Conservation (phyloP, 768 basidiomycete species). For the Russula virescens region DNA sequence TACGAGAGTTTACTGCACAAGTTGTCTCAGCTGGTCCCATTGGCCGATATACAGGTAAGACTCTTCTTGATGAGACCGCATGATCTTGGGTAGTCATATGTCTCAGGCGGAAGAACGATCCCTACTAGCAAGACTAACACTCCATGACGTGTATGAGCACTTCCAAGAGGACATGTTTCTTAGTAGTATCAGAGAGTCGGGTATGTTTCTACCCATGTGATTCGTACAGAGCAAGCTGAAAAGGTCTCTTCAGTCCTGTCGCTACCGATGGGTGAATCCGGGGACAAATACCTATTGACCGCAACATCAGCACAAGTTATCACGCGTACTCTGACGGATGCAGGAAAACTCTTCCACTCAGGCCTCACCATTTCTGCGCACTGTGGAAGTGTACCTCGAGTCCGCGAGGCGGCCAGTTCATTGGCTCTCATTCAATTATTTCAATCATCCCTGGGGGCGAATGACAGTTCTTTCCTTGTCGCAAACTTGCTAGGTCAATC, state of each 20-base stretch:
- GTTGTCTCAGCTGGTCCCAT: slow-evolving; percentile 50
- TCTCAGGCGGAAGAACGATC: slow-evolving; percentile 67
- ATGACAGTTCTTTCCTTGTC: slow-evolving; percentile 47
- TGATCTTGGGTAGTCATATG: background rate
- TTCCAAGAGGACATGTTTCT: slow-evolving; percentile 86
- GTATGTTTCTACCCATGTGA: slow-evolving; percentile 41
- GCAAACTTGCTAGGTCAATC: slow-evolving; percentile 56
- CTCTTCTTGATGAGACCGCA: background rate
- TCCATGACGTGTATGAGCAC: slow-evolving; percentile 70
- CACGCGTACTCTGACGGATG: slow-evolving; percentile 52
- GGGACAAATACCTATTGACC: slow-evolving; percentile 35
- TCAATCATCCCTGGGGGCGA: slow-evolving; percentile 70
- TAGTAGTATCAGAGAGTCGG: slow-evolving; percentile 85
- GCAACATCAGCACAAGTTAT: slow-evolving; percentile 51
- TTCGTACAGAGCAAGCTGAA: background rate
- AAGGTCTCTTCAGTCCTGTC: slow-evolving; percentile 57
- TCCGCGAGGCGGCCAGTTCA: slow-evolving; percentile 70
- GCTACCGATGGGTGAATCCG: slow-evolving; percentile 72
- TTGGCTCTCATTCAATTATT: slow-evolving; percentile 67
- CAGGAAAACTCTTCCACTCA: slow-evolving; percentile 66
- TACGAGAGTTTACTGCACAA: slow-evolving; percentile 53
- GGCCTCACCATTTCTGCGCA: slow-evolving; percentile 50
- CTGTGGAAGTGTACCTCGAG: slow-evolving; percentile 60
- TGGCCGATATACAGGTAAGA: slow-evolving; percentile 51
- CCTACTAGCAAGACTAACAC: slow-evolving; percentile 69